Evolutionary conservation across 208 protist species (phyloP), one percentile per base, ranked within the genome.

Genomic region (Leishmania lainsoni): DNA sequence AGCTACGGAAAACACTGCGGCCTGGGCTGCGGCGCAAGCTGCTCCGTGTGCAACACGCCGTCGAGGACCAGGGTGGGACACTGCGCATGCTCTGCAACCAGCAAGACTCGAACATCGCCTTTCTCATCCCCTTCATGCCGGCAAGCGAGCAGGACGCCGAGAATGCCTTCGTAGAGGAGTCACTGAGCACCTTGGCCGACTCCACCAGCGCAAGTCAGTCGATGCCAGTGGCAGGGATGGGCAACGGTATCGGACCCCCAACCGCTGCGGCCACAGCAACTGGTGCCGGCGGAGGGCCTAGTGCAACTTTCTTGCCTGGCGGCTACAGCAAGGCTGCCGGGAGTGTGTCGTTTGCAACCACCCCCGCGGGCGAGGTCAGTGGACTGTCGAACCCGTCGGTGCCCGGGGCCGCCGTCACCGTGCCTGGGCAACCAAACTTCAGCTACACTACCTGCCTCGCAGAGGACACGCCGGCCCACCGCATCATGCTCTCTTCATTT

Each of bases 401-500:
- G 35, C 35, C 16, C 73, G 73, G 49, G 32, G 59, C 12, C 49
- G 54, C 63, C 26, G n/a, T 63, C 17, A 52, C 75, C 5, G 77
- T 16, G 32, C 9, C 70, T 51, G 79, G 80, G 35, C 82, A 83
- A 51, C 90, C 81, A 22, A 81, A 65, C 63, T 87, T 89, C 78
- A 92, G 84, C 90, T 97, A 93, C 86, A 96, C 93, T 9, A 97
- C 94, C 52, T 90, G 96, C 66, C 88, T 97, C 14, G 93, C 90
- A 56, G 94, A 97, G 80, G 93, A 96, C 83, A 91, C 81, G 5
- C 86, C 94, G 58, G 91, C 91, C 14, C 93, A 97, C 71, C 89
- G 94, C 68, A 96, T 96, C 80, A 94, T 97, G 91, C 76, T 98
- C 26, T 98, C 94, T 61, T 83, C 87, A 29, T 97, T 91, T 79